Evolutionary conservation across 2,329 filamentous ascomycete species (phyloP).

Genomic region (Phoma sp.): DNA sequence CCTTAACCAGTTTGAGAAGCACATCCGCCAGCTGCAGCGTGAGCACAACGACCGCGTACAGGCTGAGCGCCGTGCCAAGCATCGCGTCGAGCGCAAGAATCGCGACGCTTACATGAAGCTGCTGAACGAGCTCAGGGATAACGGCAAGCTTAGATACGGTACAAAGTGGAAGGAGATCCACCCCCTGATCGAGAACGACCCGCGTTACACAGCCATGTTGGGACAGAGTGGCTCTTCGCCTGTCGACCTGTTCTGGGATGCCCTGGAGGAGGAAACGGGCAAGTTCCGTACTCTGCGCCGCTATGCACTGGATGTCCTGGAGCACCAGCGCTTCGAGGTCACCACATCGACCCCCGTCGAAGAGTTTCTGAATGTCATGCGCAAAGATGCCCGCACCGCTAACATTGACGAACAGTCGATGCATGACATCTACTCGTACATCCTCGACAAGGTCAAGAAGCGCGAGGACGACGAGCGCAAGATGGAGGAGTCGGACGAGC

Average conservation of each 20-base stretch:
- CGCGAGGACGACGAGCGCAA: conserved; percentile 84
- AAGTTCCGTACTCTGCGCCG: conserved; percentile 81
- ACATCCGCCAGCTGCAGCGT: conserved; percentile 91
- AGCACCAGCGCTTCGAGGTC: conserved; percentile 93
- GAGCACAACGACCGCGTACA: conserved; percentile 90
- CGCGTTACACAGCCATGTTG: conserved; percentile 81
- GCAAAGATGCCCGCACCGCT: conserved; percentile 85
- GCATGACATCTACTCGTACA: conserved; percentile 81
- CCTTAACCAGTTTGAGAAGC: conserved; percentile 89
- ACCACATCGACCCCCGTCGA: conserved; percentile 85
- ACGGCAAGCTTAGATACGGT: conserved; percentile 85
- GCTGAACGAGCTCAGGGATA: conserved; percentile 73
- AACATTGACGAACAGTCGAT: conserved; percentile 82
- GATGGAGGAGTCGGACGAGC: conserved; percentile 81
- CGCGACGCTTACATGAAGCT: conserved; percentile 81
- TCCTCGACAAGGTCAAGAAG: conserved; percentile 84
- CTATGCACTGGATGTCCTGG: conserved; percentile 84
- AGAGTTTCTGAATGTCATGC: conserved; percentile 83
- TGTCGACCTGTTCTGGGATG: conserved; percentile 93
- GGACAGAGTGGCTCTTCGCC: conserved; percentile 85
- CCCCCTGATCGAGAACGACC: conserved; percentile 76
- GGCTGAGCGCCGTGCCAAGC: conserved; percentile 80
- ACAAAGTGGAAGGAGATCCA: conserved; percentile 88
- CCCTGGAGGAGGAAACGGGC: conserved; percentile 91
- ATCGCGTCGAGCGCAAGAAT: conserved; percentile 81